A percentile compares a stretch with the other conserved stretches of the same genome.
Conservation (phyloP, 192 early-diverging fungal genomes). For the Coemansia sp. region DNA sequence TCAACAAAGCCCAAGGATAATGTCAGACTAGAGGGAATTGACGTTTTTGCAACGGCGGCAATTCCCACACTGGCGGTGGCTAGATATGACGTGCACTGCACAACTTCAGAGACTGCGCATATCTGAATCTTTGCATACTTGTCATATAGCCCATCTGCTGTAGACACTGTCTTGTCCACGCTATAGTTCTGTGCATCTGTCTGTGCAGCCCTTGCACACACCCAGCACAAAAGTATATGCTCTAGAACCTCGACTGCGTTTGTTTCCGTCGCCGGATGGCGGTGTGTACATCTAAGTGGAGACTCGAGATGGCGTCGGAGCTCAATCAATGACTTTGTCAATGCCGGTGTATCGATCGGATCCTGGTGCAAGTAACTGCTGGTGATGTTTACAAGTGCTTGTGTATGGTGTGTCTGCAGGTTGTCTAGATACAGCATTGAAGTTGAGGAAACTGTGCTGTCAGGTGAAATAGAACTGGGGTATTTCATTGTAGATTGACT, state of each 20-base stretch:
- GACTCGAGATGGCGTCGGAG: constrained; percentile 42
- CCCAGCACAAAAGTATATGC: constrained; percentile 43
- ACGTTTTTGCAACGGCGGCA: constrained; percentile 29
- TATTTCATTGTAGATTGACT: constrained; percentile 7
- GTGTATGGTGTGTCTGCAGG: constrained; percentile 32
- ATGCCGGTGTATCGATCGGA: constrained; percentile 10
- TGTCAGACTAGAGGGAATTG: constrained; percentile 33
- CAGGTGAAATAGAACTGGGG: constrained; percentile 7
- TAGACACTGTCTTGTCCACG: constrained; percentile 4
- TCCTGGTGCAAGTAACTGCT: constrained; percentile 24
- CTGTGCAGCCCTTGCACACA: constrained; percentile 34
- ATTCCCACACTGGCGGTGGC: constrained; percentile 31
- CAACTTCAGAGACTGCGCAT: constrained; percentile 11
- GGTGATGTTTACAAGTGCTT: constrained; percentile 35
- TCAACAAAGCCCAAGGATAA: constrained; percentile 20
- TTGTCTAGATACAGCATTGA: constrained; percentile 28
- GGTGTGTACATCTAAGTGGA: constrained; percentile 17
- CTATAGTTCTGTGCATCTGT: constrained; percentile 33
- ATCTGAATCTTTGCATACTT: constrained; percentile 28
- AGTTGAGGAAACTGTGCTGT: constrained; percentile 17
- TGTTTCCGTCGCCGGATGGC: constrained; percentile 36
- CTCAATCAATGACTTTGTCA: constrained; percentile 17
- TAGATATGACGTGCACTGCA: constrained; percentile 32
- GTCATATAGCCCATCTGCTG: constrained; percentile 18
- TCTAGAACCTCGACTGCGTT: constrained; percentile 31